A percentile compares a stretch with the other conserved stretches of the same genome.
phyloP scores from a whole-genome alignment of 768 basidiomycete genomes.

The Erythrobasidium yunnanense region DNA sequence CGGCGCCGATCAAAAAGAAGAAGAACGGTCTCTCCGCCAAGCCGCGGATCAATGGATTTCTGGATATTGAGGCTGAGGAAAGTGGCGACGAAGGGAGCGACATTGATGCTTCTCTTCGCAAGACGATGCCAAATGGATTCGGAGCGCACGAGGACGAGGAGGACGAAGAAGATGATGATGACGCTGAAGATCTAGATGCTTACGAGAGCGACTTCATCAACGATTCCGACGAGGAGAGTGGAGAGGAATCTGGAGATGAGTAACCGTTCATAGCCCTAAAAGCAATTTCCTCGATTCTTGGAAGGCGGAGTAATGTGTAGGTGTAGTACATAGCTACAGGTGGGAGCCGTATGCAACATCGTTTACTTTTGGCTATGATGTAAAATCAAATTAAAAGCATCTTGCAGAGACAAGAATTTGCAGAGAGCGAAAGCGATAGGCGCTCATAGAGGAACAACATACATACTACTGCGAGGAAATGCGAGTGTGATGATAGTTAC shows the following conservation, averaged over 20 bases:
- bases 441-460: too few relatives aligned
- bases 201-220: slow-evolving; percentile 35
- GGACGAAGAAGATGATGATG: slow-evolving; percentile 45
- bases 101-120: not conserved
- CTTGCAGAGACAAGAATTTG: too few relatives aligned
- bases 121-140: slow-evolving; percentile 1
- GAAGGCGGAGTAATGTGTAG: too few relatives aligned
- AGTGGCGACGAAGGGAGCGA: slow-evolving; percentile 41
- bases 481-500: slow-evolving; percentile 43
- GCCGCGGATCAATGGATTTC: slow-evolving; percentile 29
- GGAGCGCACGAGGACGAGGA: slow-evolving; percentile 43
- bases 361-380: too few relatives aligned
- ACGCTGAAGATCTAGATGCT: slow-evolving; percentile 37
- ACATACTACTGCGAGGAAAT: not conserved
- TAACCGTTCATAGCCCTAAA: too few relatives aligned
- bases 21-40: not conserved
- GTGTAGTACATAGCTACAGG: too few relatives aligned
- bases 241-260: slow-evolving; percentile 36
- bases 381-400: too few relatives aligned
- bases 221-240: slow-evolving; percentile 40
- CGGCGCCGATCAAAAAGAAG: slow-evolving; percentile 1
- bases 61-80: slow-evolving; percentile 49
- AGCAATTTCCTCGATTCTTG: too few relatives aligned
- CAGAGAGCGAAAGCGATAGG: too few relatives aligned
- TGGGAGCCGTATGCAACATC: too few relatives aligned